Evolutionary conservation across 2,329 filamentous ascomycete species (phyloP).

Genomic region (Sporothrix globosa): DNA sequence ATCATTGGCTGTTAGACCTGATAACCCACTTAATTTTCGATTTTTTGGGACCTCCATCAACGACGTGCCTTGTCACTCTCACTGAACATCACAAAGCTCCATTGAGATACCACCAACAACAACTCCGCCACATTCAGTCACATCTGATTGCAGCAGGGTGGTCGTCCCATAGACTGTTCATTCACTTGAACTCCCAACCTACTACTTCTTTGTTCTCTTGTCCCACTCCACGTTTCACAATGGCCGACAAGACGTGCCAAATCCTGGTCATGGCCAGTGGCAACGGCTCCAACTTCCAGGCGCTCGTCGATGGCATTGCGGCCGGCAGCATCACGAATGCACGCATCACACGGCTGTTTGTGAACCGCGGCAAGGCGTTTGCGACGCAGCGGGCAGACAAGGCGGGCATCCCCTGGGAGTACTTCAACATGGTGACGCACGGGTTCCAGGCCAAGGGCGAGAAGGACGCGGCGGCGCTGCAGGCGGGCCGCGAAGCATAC

Average conservation of each 20-base stretch:
- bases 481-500: conserved; percentile 67
- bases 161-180: not conserved
- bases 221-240: not conserved
- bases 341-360: conserved; percentile 52
- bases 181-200: not conserved
- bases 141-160: not conserved
- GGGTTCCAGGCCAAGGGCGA: conserved; percentile 65
- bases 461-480: conserved; percentile 57
- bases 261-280: conserved; percentile 73
- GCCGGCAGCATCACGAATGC: conserved; percentile 48
- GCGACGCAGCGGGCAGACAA: conserved; percentile 48
- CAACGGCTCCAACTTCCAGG: conserved; percentile 78
- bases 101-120: not conserved
- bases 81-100: not conserved
- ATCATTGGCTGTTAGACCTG: not conserved
- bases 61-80: conserved; percentile 11
- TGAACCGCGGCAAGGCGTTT: conserved; percentile 54
- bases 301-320: conserved; percentile 59
- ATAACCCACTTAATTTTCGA: not conserved
- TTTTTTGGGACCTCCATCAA: conserved; percentile 11
- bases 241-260: conserved; percentile 46
- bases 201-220: not conserved
- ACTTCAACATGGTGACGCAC: conserved; percentile 79
- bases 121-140: too few species aligned
- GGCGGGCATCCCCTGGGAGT: conserved; percentile 70